Evolutionary conservation across 2,329 filamentous ascomycete genomes (phyloP).

Genomic region (Paracorniculantispora psalliotae): DNA sequence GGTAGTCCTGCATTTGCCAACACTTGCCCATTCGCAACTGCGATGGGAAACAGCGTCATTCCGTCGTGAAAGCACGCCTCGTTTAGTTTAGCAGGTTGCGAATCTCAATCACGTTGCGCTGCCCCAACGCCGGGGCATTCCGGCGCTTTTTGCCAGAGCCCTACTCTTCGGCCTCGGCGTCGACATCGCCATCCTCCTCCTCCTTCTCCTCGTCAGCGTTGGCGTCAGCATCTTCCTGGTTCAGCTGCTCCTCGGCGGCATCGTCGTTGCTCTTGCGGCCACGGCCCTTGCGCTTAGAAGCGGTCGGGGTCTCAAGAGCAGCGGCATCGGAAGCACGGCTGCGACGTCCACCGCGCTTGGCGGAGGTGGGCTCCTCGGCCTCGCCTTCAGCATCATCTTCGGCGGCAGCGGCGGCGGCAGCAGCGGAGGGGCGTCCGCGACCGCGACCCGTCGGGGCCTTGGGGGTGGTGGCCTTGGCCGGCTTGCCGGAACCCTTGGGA

Average conservation of each 20-base stretch:
- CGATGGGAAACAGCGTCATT: not conserved
- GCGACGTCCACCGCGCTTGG: not conserved
- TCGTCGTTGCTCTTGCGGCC: constrained; percentile 17
- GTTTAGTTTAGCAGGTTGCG: not conserved
- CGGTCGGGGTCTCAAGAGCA: not conserved
- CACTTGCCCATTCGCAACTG: not conserved
- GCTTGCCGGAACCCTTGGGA: constrained; percentile 36
- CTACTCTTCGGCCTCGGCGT: not conserved
- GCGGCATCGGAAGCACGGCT: not conserved
- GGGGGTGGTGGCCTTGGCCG: constrained; percentile 5
- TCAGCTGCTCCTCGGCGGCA: constrained; percentile 22
- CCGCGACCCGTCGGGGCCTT: constrained; percentile 23
- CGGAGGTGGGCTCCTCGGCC: not conserved
- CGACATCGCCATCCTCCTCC: constrained; percentile 17
- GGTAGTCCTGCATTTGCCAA: not conserved
- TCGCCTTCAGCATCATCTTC: constrained; percentile 1
- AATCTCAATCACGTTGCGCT: not conserved
- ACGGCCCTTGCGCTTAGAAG: not conserved
- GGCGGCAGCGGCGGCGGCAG: constrained; percentile 25
- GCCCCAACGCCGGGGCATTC: too few species aligned
- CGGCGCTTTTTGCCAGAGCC: not conserved
- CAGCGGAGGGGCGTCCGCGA: constrained; percentile 20
- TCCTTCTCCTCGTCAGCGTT: constrained; percentile 19
- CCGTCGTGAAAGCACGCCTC: not conserved
- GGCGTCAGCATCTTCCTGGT: constrained; percentile 19